These are phyloP conservation scores for Mycena pura DNA, from an alignment of 768 basidiomycete genomes.

Conservation along the genomic window DNA sequence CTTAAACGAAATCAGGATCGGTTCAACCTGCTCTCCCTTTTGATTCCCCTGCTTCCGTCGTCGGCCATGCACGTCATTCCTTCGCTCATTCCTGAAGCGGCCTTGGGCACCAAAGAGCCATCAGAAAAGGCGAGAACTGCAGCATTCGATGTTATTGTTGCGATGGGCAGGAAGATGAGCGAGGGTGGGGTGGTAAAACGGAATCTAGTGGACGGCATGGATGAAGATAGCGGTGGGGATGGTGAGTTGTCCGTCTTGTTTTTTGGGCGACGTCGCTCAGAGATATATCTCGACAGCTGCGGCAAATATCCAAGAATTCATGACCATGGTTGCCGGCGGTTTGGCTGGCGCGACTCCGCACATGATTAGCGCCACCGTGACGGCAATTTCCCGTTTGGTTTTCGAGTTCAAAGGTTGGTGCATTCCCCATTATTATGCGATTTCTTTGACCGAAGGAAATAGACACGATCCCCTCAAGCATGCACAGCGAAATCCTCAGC, in stretches of 20 bases:
- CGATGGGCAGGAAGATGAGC: conserved; percentile 93
- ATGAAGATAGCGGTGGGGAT: conserved; percentile 64
- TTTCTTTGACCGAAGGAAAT: background rate
- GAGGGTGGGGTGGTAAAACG: conserved; percentile 84
- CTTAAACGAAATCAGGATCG: conserved; percentile 67
- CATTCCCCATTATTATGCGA: background rate
- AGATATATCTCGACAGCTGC: conserved; percentile 44
- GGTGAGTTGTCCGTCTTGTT: conserved; percentile 43
- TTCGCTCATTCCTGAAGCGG: conserved; percentile 89
- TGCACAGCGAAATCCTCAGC: conserved; percentile 83
- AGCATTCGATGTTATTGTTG: conserved; percentile 88
- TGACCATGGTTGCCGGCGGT: conserved; percentile 97
- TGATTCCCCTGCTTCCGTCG: conserved; percentile 73
- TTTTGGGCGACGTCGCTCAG: conserved; percentile 2
- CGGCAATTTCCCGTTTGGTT: conserved; percentile 89
- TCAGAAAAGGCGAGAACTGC: conserved; percentile 90
- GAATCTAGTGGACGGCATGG: conserved; percentile 82
- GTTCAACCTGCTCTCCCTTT: conserved; percentile 70
- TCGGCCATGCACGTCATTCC: conserved; percentile 84
- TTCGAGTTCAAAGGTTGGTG: conserved; percentile 93
- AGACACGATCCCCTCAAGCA: conserved; percentile 74
- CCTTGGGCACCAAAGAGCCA: conserved; percentile 95
- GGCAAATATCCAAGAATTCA: conserved; percentile 88
- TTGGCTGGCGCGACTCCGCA: conserved; percentile 92
- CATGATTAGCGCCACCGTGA: conserved; percentile 98